Evolutionary conservation across 2,329 filamentous ascomycete genomes (phyloP).

Genomic region (Exophiala sideris): DNA sequence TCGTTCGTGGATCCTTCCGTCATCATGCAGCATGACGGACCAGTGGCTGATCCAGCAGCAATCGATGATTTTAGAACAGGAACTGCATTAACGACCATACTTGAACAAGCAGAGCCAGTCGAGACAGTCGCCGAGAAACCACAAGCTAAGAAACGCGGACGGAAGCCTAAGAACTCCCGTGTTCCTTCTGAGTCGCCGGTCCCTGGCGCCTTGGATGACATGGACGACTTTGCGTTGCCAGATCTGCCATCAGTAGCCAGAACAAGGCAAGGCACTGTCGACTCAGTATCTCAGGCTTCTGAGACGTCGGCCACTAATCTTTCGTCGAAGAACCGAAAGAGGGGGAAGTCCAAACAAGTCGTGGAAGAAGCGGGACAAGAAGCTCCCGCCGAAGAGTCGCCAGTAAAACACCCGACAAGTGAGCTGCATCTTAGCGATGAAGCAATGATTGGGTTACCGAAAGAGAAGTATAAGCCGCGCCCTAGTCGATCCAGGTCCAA

Average conservation of each 20-base stretch:
- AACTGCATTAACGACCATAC: background rate
- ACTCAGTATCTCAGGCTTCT: slow-evolving; percentile 24
- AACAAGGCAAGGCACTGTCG: slow-evolving; percentile 21
- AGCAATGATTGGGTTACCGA: slow-evolving; percentile 27
- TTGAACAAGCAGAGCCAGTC: background rate
- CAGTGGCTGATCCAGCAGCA: background rate
- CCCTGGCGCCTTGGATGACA: slow-evolving; percentile 10
- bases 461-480: slow-evolving; percentile 28
- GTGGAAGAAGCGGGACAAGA: slow-evolving; percentile 4
- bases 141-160: slow-evolving; percentile 24
- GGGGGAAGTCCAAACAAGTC: slow-evolving; percentile 14
- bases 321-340: slow-evolving; percentile 15
- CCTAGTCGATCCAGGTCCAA: slow-evolving; percentile 27
- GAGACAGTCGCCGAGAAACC: slow-evolving; percentile 4
- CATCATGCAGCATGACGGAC: slow-evolving; percentile 5
- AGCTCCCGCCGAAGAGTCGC: slow-evolving; percentile 4
- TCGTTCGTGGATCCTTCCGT: background rate
- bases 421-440: slow-evolving; percentile 27
- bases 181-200: slow-evolving; percentile 6
- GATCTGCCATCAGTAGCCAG: slow-evolving; percentile 4
- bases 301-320: slow-evolving; percentile 12
- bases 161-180: slow-evolving; percentile 22
- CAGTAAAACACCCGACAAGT: slow-evolving; percentile 19
- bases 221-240: slow-evolving; percentile 11
- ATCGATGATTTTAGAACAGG: background rate